phyloP scores from a whole-genome alignment of 1,284 basidiomycete genomes.

The Pseudozyma hubeiensis region DNA sequence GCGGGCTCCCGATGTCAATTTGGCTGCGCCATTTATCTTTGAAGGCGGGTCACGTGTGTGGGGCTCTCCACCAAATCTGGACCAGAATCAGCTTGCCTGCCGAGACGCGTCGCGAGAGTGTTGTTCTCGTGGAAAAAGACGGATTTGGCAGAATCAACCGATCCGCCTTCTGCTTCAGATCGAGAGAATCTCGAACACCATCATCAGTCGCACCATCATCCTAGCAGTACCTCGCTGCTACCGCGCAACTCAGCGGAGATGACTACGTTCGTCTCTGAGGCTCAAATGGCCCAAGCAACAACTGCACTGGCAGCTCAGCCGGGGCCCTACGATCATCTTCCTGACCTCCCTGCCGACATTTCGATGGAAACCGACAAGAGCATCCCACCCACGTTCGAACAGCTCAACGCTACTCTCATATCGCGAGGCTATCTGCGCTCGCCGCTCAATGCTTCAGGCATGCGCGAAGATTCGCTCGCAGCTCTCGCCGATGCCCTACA shows the following conservation, averaged over 20 bases:
- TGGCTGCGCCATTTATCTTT: background rate
- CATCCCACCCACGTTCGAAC: slow-evolving; percentile 47
- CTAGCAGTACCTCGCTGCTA: background rate
- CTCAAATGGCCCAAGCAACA: background rate
- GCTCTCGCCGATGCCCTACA: slow-evolving; percentile 48
- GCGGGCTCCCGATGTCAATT: background rate
- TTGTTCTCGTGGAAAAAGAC: slow-evolving; percentile 22
- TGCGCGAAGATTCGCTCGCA: slow-evolving; percentile 27
- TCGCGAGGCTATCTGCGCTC: slow-evolving; percentile 47
- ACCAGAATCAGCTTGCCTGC: background rate
- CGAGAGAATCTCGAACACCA: slow-evolving; percentile 17
- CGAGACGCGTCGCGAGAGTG: slow-evolving; percentile 45
- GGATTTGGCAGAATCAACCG: background rate
- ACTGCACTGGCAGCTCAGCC: slow-evolving; percentile 1
- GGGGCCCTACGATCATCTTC: slow-evolving; percentile 34
- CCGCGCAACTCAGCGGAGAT: background rate
- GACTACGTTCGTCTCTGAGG: background rate
- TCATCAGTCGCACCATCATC: background rate
- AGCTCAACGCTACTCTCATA: slow-evolving; percentile 53
- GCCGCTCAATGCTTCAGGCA: slow-evolving; percentile 39
- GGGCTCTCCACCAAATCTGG: slow-evolving; percentile 2
- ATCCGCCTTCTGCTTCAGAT: background rate
- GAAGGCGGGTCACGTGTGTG: slow-evolving; percentile 21
- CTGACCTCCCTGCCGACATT: slow-evolving; percentile 35
- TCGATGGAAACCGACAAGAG: slow-evolving; percentile 17